A percentile compares a stretch with the other conserved stretches of the same genome.
Evolutionary conservation across 2,329 filamentous ascomycete genomes (phyloP).

Genomic region (Fusarium circinatum): DNA sequence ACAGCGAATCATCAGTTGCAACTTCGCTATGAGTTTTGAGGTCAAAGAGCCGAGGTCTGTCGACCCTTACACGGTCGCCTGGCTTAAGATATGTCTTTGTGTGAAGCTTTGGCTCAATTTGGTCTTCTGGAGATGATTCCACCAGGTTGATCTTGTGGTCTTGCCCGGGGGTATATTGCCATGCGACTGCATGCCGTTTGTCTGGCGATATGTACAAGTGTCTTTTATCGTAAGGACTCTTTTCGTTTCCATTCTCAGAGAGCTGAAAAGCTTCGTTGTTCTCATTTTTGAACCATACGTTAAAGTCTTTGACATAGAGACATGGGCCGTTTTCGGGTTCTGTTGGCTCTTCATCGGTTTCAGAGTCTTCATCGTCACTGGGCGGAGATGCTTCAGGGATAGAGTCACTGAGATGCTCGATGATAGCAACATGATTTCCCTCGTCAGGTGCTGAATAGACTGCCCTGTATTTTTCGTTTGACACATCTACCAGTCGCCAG

Average conservation of each 20-base stretch:
- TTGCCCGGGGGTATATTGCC: constrained; percentile 39
- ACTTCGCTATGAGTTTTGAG: constrained; percentile 33
- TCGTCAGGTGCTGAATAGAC: constrained; percentile 28
- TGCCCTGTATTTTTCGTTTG: constrained; percentile 6
- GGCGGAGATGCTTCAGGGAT: background rate
- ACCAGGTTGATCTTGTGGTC: constrained; percentile 31
- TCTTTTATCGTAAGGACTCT: constrained; percentile 32
- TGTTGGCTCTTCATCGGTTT: background rate
- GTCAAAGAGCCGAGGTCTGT: constrained; percentile 43
- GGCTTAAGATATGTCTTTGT: constrained; percentile 41
- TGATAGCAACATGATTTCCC: constrained; percentile 20
- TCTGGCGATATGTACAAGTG: constrained; percentile 31
- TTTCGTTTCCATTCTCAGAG: constrained; percentile 26
- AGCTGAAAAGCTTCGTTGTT: constrained; percentile 22
- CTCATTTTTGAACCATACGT: constrained; percentile 16
- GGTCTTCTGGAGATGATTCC: constrained; percentile 44
- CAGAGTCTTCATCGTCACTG: background rate
- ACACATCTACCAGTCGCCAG: constrained; percentile 32
- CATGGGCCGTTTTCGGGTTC: background rate
- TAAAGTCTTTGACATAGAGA: constrained; percentile 9
- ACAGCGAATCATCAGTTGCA: constrained; percentile 34
- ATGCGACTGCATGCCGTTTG: constrained; percentile 27
- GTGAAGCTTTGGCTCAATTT: constrained; percentile 42
- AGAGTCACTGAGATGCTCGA: constrained; percentile 14
- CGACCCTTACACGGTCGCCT: constrained; percentile 38